Evolutionary conservation across 2,329 filamentous ascomycete genomes (phyloP), one percentile per base, ranked within the genome.

Genomic region (Fusarium tuaranense): DNA sequence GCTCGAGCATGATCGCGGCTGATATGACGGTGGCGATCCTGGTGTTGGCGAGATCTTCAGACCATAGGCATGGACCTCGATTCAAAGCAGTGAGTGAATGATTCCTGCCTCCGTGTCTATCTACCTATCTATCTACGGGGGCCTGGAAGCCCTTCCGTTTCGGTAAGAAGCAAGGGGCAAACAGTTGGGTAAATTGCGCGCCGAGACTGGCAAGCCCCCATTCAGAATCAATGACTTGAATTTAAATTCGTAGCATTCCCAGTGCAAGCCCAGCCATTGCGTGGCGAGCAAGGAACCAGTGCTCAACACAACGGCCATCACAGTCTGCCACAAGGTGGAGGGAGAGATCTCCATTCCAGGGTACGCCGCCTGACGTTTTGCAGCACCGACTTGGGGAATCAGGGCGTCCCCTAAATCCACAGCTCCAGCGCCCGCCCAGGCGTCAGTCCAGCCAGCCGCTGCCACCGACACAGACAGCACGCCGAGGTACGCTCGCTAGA

Each of bases 321-420:
- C 41, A 61, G 67, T 30, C 48, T 27, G 36, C 27, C 36, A 57
- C 27, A 58, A 34, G 34, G 30, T 27, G 39, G 53, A 74, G 69
- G 67, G 65, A 64, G 36, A 68, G 69, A 73, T 65, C 63, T 73
- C 58, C 72, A 74, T 75, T 74, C 72, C 72, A 75, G 48, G 61
- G 53, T 25, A 60, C 39, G 60, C 61, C 65, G 60, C 58, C 63
- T 74, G 72, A 75, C 72, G 60, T 68, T 73, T 70, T 70, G 36
- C 59, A 27, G 44, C 55, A 67, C 53, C 25, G 62, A 51, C 55
- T 30, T 51, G 34, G 30, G 65, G 41, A 59, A 67, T 39, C 48
- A 70, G 55, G 63, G 69, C 59, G 72, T 66, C 69, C 57, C 72
- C 69, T 70, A 74, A 75, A 75, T 36, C 48, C 62, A 72, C 44